phyloP scores from a whole-genome alignment of 2,329 filamentous ascomycete genomes.

The Aspergillus sp. region DNA sequence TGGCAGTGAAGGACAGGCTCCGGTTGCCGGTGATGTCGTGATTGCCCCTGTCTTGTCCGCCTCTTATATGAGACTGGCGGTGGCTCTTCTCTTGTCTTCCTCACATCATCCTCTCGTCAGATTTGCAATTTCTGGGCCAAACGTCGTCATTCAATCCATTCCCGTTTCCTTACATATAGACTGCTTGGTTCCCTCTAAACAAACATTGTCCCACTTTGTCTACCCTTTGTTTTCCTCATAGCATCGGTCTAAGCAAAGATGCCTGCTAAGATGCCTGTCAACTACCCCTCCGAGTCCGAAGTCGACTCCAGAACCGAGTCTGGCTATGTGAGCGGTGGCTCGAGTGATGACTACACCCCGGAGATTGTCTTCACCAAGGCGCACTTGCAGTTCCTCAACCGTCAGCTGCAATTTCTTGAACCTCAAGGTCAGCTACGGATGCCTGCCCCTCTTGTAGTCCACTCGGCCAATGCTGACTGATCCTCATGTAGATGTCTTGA shows the following conservation, averaged over 20 bases:
- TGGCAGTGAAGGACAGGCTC: slow-evolving; percentile 22
- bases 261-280: slow-evolving; percentile 38
- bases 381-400: slow-evolving; percentile 88
- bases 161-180: slow-evolving; percentile 5
- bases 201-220: background rate
- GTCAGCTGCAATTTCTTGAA: slow-evolving; percentile 81
- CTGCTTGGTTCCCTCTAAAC: slow-evolving; percentile 2
- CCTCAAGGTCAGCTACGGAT: slow-evolving; percentile 60
- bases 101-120: slow-evolving; percentile 5
- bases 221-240: background rate
- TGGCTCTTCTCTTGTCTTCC: slow-evolving; percentile 15
- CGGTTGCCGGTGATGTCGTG: slow-evolving; percentile 33
- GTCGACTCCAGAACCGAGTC: slow-evolving; percentile 68
- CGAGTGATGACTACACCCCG: slow-evolving; percentile 64
- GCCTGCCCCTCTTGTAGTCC: slow-evolving; percentile 6
- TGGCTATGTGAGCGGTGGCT: slow-evolving; percentile 67
- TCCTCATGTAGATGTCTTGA: slow-evolving; percentile 67
- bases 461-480: slow-evolving; percentile 15
- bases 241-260: slow-evolving; percentile 29
- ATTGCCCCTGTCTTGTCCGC: slow-evolving; percentile 24
- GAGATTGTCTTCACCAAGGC: slow-evolving; percentile 81
- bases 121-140: background rate
- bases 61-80: slow-evolving; percentile 29
- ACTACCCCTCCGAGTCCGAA: slow-evolving; percentile 38
- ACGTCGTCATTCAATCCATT: slow-evolving; percentile 1